These are phyloP conservation scores for Hawksworthiomyces lignivorus DNA, from an alignment of 2,329 filamentous ascomycete species.

Conservation along the genomic window DNA sequence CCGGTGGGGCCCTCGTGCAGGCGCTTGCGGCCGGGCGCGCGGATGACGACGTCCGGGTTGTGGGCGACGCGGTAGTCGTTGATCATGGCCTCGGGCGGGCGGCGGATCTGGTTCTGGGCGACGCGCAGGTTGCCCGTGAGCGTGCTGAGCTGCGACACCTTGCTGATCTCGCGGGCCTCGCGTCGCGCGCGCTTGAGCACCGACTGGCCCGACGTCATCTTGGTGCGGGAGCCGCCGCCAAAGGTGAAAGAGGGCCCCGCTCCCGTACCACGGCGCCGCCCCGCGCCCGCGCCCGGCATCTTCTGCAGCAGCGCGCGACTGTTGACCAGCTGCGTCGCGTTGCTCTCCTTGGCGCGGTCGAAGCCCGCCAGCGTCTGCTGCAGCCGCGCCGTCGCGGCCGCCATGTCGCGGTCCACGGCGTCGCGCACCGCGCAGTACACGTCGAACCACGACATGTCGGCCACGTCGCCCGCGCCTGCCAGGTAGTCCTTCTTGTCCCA, in stretches of 20 bases:
- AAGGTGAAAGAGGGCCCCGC: conserved; percentile 32
- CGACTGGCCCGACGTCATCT: conserved; percentile 41
- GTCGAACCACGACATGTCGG: conserved; percentile 66
- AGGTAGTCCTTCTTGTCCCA: conserved; percentile 56
- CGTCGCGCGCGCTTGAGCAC: conserved; percentile 49
- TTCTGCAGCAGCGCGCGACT: conserved; percentile 24
- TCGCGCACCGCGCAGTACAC: conserved; percentile 59
- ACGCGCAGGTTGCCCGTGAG: conserved; percentile 27
- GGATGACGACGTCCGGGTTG: conserved; percentile 16
- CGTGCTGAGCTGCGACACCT: conserved; percentile 37
- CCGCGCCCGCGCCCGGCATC: conserved; percentile 22
- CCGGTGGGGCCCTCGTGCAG: too few relatives aligned
- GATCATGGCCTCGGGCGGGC: conserved; percentile 47
- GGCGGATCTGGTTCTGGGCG: conserved; percentile 32
- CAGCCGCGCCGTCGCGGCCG: conserved; percentile 50
- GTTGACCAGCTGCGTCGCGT: conserved; percentile 50
- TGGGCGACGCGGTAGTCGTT: conserved; percentile 40
- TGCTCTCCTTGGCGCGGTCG: conserved; percentile 48
- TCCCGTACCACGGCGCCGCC: conserved; percentile 15
- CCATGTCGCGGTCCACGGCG: conserved; percentile 47
- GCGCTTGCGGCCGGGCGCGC: conserved; percentile 9
- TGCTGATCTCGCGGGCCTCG: conserved; percentile 47
- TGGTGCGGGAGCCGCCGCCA: conserved; percentile 42
- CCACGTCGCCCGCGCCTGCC: conserved; percentile 56
- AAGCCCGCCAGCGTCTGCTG: conserved; percentile 50